Conservation (phyloP, 2,329 filamentous ascomycete species). For the Ilyonectria mors-panacis region DNA sequence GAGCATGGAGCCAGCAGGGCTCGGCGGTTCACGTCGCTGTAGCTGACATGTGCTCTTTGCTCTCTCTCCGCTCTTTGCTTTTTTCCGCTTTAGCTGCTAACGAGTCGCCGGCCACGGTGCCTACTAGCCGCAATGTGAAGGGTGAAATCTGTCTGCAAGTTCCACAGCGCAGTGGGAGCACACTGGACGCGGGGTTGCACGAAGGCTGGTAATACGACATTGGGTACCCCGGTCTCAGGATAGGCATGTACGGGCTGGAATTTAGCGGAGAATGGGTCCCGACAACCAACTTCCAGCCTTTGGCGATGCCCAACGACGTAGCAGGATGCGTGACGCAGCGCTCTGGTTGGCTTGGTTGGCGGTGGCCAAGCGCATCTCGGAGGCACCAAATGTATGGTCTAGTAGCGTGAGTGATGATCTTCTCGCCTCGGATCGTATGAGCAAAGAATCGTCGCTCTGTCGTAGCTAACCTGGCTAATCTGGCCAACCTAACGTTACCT, state of each 20-base stretch:
- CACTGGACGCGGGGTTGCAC: no score
- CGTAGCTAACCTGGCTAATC: neutral
- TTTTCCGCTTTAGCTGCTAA: constrained; percentile 18
- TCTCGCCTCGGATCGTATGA: constrained; percentile 19
- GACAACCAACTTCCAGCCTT: neutral
- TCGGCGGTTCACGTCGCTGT: constrained; percentile 3
- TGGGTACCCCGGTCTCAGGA: neutral
- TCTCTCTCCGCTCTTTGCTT: constrained; percentile 16
- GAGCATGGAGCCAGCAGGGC: constrained; percentile 8
- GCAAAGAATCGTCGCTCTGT: constrained; percentile 9
- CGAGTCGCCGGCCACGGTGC: neutral
- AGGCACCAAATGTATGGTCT: neutral
- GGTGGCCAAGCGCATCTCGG: constrained; percentile 2
- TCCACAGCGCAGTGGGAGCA: neutral
- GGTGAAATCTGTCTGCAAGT: neutral
- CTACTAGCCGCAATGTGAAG: neutral
- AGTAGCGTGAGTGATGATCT: constrained; percentile 19
- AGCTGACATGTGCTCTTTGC: constrained; percentile 23
- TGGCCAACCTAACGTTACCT: neutral
- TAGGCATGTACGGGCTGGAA: constrained; percentile 11
- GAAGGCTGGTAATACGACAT: no score
- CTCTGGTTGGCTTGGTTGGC: constrained; percentile 15
- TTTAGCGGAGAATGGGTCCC: constrained; percentile 22
- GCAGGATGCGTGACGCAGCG: neutral
- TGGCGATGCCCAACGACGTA: no score